Evolutionary conservation across 2,329 filamentous ascomycete species (phyloP).

Genomic region (Didymella glomerata): DNA sequence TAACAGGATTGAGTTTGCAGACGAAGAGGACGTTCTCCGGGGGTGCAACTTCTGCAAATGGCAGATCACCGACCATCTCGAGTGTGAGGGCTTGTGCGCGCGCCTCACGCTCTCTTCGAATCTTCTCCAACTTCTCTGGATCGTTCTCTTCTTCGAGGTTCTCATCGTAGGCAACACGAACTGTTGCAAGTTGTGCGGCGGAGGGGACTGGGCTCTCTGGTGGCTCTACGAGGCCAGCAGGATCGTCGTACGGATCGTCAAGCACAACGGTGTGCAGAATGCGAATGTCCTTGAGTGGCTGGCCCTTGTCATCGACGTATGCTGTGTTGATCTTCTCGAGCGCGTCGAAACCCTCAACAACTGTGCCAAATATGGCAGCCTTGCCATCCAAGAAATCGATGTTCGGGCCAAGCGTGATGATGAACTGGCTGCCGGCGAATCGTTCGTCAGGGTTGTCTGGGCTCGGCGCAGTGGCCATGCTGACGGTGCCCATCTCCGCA

Average conservation of each 20-base stretch:
- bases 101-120: slow-evolving; percentile 86
- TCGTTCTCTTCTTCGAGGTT: slow-evolving; percentile 80
- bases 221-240: slow-evolving; percentile 76
- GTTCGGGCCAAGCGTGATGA: slow-evolving; percentile 88
- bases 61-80: slow-evolving; percentile 97
- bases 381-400: slow-evolving; percentile 92
- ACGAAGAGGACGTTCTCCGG: slow-evolving; percentile 98
- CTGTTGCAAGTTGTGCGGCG: slow-evolving; percentile 85
- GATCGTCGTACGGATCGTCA: slow-evolving; percentile 91
- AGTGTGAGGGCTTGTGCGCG: slow-evolving; percentile 92
- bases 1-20: slow-evolving; percentile 97
- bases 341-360: slow-evolving; percentile 94
- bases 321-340: slow-evolving; percentile 92
- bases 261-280: slow-evolving; percentile 92
- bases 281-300: slow-evolving; percentile 91
- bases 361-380: slow-evolving; percentile 92
- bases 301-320: slow-evolving; percentile 84
- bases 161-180: slow-evolving; percentile 90
- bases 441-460: slow-evolving; percentile 80
- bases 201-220: slow-evolving; percentile 81
- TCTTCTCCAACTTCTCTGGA: slow-evolving; percentile 79
- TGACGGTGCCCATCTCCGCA: slow-evolving; percentile 87
- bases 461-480: slow-evolving; percentile 91
- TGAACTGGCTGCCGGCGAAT: slow-evolving; percentile 89
- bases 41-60: slow-evolving; percentile 96